Conservation (phyloP, 495 filamentous ascomycete species). For the Xylaria bambusicola region DNA sequence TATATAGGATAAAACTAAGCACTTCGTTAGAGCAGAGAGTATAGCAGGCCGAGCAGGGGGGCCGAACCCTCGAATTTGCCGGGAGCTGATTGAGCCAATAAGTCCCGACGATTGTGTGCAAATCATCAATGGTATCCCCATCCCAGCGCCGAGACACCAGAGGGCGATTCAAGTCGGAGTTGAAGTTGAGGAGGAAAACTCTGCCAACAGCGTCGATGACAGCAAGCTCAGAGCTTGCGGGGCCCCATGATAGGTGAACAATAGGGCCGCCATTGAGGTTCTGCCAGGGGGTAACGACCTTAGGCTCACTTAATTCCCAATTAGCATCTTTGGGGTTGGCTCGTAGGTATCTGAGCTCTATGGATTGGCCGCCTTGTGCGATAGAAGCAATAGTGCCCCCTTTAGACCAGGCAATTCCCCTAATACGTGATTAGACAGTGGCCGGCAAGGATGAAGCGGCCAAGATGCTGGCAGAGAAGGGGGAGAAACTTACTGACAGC, state of each 20-base stretch:
- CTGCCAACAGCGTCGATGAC: constrained; percentile 74
- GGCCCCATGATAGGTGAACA: constrained; percentile 80
- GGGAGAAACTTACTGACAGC: constrained; percentile 69
- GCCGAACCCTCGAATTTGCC: constrained; percentile 23
- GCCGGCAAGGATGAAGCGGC: constrained; percentile 2
- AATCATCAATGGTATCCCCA: constrained; percentile 67
- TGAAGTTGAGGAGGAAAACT: constrained; percentile 65
- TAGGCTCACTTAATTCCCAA: constrained; percentile 74
- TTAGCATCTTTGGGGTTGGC: constrained; percentile 68
- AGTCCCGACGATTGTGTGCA: constrained; percentile 75
- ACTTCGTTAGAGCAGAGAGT: constrained; percentile 17
- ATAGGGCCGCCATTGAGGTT: constrained; percentile 54
- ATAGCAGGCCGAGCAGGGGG: background rate
- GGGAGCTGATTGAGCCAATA: constrained; percentile 63
- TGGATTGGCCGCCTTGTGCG: constrained; percentile 62
- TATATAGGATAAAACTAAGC: constrained; percentile 33
- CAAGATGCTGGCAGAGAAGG: background rate
- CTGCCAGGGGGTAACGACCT: constrained; percentile 35
- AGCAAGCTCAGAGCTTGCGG: constrained; percentile 69
- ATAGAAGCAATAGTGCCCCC: constrained; percentile 85
- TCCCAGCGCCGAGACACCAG: constrained; percentile 54
- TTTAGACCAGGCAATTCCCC: constrained; percentile 86
- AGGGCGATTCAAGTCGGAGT: constrained; percentile 67
- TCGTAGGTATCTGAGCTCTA: constrained; percentile 72
- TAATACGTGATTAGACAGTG: constrained; percentile 38